Base-by-base conservation (phyloP, 1,284 basidiomycete species). In the Ustilago sp. region DNA sequence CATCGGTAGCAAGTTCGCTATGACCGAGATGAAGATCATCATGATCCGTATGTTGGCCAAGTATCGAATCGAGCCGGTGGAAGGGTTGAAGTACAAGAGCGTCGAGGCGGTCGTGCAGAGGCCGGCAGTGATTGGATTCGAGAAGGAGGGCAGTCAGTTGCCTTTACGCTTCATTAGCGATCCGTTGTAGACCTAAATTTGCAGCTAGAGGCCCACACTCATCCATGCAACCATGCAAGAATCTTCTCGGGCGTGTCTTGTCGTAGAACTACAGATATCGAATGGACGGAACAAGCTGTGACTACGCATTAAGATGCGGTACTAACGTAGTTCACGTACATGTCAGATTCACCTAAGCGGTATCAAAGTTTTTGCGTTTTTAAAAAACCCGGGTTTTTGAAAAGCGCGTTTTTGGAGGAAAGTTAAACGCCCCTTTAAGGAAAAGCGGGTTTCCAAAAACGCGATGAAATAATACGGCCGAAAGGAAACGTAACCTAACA, bases 1-100 rank as follows among this genome's bases (percentile, higher is more conserved):
- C 64, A 79, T 85, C 35, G 83, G 83, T 2, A 68, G 74, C 59
- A 65, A 77, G 19, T 84, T 84, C 53, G 82, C 77, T 32, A 74
- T 77, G 74, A 66, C 66, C 54, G 74, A 77, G 74, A 77, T 77
- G 74, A 77, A 77, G 65, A 62, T 73, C 57, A 72, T 77, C 32
- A 54, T 77, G 41, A 65, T 77, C 34, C 52, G 66, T 31, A 61
- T 73, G 43, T 47, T 77, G 50, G 59, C 62, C 15, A 68, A 67
- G 57, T 77, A 74, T 41, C 51, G 71, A 17, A 71, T 77, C 59
- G 64, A 74, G 32, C 64, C 55, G 9, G 64, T 77, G 17, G 64
- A 68, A n/a, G 71, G 68, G 8, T 38, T 77, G 54, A 71, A 65
- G 64, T 65, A 70, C 48, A 77, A 77, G 71, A 77, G 75, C 35